phyloP scores from a whole-genome alignment of 345 rosid genomes.

The Adansonia digitata region DNA sequence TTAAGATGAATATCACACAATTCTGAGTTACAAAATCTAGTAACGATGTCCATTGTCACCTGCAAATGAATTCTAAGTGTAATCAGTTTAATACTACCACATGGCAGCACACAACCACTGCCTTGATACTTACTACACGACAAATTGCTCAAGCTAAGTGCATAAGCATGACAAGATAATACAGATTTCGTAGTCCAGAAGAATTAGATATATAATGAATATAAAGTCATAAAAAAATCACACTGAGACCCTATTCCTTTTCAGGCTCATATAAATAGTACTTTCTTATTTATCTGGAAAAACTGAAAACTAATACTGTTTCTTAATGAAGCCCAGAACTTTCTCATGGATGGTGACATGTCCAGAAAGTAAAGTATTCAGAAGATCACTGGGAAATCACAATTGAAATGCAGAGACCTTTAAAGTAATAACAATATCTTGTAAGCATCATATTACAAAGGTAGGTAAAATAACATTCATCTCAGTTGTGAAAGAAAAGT shows the following conservation, averaged over 20 bases:
- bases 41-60: conserved; percentile 69
- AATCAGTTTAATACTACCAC: neutral
- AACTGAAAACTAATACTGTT: neutral
- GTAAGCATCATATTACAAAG: neutral
- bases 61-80: conserved; percentile 23
- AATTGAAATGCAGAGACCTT: neutral
- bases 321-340: neutral
- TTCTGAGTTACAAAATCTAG: conserved; percentile 53
- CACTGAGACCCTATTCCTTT: neutral
- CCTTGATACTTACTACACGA: neutral
- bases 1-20: conserved; percentile 84
- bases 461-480: neutral
- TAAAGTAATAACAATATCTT: neutral
- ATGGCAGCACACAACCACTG: neutral
- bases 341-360: neutral
- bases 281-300: neutral
- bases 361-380: neutral
- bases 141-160: neutral
- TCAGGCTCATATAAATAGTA: neutral
- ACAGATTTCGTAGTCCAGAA: neutral
- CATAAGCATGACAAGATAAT: neutral
- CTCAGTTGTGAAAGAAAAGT: neutral
- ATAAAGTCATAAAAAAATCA: neutral
- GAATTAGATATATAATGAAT: neutral
- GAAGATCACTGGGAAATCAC: neutral